Evolutionary conservation across 495 filamentous ascomycete species (phyloP), one percentile per base, ranked within the genome.

Genomic region (Paragyromitra xinjiangensis): DNA sequence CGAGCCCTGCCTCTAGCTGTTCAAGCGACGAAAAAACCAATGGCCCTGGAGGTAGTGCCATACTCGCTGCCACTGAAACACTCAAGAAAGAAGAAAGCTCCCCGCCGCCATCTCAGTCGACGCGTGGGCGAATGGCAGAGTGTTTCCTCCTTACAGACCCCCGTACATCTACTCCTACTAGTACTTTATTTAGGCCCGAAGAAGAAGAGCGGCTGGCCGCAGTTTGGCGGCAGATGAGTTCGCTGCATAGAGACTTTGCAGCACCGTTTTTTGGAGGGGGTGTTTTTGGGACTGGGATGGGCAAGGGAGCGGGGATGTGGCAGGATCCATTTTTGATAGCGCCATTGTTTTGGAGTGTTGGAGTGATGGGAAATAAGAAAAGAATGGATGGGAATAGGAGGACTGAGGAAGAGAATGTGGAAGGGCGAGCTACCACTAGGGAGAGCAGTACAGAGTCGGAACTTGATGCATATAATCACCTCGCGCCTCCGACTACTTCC

Each of bases 391-490:
- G 29, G 9, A 71, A 22, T 7, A 55, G 34, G 39, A 48, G 64
- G 19, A 63, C 56, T 16, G 29, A 37, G 8, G 58, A 16, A 37
- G 64, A 37, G 37, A 34, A 37, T 14, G n/a, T 9, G 37, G 37
- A 45, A 56, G n/a, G 40, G 1, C 48, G 2, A n/a, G n/a, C 19
- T n/a, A 51, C 48, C 19, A 6, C n/a, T n/a, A 42, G 6, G 16
- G 75, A 76, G 58, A 53, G 45, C 1, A 12, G 8, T 8, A 16
- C 0, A 29, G 55, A 45, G 53, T 78, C 77, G 7, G 77, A 79
- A 42, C 45, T 80, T n/a, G 70, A 75, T n/a, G 78, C 69, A 3
- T 80, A 80, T n/a, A 66, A 73, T 26, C 34, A 69, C 19, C 45
- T 72, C 66, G 44, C 56, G n/a, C 29, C 62, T 22, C 16, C 78